Percentiles rank a stretch among this genome's conserved stretches.
These are phyloP conservation scores for Didymella pomorum DNA, from an alignment of 2,329 filamentous ascomycete genomes.

Conservation along the genomic window DNA sequence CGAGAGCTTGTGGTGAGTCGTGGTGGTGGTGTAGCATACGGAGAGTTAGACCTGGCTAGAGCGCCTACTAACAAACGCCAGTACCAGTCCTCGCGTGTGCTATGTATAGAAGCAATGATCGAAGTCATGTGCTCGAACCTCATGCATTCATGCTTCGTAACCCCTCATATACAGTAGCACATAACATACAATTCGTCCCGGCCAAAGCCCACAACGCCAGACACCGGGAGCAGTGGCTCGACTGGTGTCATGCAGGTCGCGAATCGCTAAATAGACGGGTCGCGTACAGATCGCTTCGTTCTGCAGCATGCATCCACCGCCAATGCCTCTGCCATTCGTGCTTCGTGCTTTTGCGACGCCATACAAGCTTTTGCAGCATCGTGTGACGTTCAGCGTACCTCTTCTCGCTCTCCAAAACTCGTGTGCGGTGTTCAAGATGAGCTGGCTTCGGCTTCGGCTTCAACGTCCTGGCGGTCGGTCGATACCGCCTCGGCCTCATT, in stretches of 20 bases:
- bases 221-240: constrained; percentile 22
- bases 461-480: constrained; percentile 12
- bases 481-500: constrained; percentile 11
- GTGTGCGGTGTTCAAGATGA: constrained; percentile 11
- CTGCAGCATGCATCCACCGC: constrained; percentile 5
- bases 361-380: constrained; percentile 48
- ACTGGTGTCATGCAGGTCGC: constrained; percentile 23
- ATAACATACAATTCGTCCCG: not conserved
- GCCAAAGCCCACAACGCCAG: constrained; percentile 20
- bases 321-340: not conserved
- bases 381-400: constrained; percentile 24
- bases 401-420: constrained; percentile 11
- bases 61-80: not conserved
- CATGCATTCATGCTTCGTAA: constrained; percentile 7
- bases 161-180: constrained; percentile 6
- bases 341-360: not conserved
- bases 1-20: not conserved
- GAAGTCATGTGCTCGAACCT: not conserved
- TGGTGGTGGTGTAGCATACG: not conserved
- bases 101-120: not conserved
- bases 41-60: not conserved
- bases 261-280: constrained; percentile 18
- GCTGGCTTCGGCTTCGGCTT: constrained; percentile 4
- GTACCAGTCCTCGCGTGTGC: not conserved
- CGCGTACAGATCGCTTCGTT: not conserved